Evolutionary conservation across 345 rosid genomes (phyloP).

Genomic region (Gossypium thurberi): DNA sequence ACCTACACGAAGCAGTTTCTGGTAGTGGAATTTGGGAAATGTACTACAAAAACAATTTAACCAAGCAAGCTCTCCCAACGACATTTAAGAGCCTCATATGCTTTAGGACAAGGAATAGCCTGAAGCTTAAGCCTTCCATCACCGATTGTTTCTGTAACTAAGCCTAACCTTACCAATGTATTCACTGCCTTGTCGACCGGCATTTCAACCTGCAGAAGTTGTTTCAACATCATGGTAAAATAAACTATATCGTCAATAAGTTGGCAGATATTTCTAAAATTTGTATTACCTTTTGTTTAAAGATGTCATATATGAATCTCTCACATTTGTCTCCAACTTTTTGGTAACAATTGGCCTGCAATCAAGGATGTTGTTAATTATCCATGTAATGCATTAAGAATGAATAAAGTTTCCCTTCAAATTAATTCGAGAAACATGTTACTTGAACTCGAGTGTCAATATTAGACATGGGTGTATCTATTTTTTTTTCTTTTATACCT

Average conservation of each 20-base stretch:
- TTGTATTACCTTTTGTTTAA: slow-evolving; percentile 52
- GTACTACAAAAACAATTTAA: slow-evolving; percentile 18
- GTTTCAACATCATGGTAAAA: slow-evolving; percentile 1
- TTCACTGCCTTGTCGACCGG: slow-evolving; percentile 66
- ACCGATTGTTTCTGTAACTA: slow-evolving; percentile 44
- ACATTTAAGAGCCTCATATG: slow-evolving; percentile 50
- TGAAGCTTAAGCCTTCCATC: slow-evolving; percentile 43
- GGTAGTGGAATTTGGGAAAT: neutral
- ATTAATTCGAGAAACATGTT: neutral
- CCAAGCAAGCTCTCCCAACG: slow-evolving; percentile 61
- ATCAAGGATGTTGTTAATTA: neutral
- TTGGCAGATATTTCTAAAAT: neutral
- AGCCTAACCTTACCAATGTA: slow-evolving; percentile 61
- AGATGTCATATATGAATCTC: slow-evolving; percentile 63
- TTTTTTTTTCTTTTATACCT: neutral
- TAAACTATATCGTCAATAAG: slow-evolving; percentile 4
- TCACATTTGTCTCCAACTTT: slow-evolving; percentile 67
- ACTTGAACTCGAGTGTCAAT: neutral
- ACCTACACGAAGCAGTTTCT: neutral
- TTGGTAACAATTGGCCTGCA: slow-evolving; percentile 42
- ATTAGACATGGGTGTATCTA: neutral
- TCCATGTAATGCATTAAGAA: neutral
- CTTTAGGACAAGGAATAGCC: slow-evolving; percentile 50
- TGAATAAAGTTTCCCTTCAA: neutral
- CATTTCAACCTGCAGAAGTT: slow-evolving; percentile 65